Evolutionary conservation across 805 yeast species (phyloP).

Genomic region (Teunomyces funiuensis): DNA sequence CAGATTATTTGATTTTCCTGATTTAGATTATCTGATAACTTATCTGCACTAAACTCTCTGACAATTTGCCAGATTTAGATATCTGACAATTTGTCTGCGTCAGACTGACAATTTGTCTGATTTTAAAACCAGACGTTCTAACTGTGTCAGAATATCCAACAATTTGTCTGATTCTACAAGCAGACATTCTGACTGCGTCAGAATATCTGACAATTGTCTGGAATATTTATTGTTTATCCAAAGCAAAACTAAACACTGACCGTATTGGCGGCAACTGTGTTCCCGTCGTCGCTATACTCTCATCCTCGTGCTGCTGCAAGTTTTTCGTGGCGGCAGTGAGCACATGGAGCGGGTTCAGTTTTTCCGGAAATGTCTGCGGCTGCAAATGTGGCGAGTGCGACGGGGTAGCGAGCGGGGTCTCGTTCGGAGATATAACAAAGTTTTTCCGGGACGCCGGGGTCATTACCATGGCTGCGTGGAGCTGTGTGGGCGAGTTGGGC

Average conservation of each 20-base stretch:
- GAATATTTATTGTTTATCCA: background rate
- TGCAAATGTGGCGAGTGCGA: constrained; percentile 47
- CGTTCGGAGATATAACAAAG: constrained; percentile 32
- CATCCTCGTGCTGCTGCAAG: constrained; percentile 22
- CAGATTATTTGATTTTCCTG: too few relatives aligned
- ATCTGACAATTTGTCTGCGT: too few relatives aligned
- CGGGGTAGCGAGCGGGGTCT: constrained; percentile 52
- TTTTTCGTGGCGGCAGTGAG: constrained; percentile 23
- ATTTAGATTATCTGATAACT: too few relatives aligned
- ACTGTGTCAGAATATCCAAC: too few relatives aligned
- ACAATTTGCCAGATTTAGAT: too few relatives aligned
- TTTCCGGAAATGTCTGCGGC: constrained; percentile 19
- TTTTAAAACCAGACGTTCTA: too few relatives aligned
- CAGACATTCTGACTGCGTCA: too few relatives aligned
- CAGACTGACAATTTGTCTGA: too few relatives aligned
- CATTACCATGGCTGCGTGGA: constrained; percentile 3
- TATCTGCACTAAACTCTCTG: too few relatives aligned
- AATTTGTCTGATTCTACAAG: too few relatives aligned
- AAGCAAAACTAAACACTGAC: constrained; percentile 19
- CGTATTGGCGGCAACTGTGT: constrained; percentile 44
- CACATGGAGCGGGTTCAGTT: constrained; percentile 16
- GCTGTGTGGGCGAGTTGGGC: constrained; percentile 45
- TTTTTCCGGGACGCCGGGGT: constrained; percentile 2
- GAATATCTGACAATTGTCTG: background rate
- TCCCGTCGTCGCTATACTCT: constrained; percentile 40